A percentile compares a stretch with the other conserved stretches of the same genome.
These are phyloP conservation scores for Actinomortierella wolfii DNA, from an alignment of 371 early-diverging fungal genomes.

Conservation along the genomic window DNA sequence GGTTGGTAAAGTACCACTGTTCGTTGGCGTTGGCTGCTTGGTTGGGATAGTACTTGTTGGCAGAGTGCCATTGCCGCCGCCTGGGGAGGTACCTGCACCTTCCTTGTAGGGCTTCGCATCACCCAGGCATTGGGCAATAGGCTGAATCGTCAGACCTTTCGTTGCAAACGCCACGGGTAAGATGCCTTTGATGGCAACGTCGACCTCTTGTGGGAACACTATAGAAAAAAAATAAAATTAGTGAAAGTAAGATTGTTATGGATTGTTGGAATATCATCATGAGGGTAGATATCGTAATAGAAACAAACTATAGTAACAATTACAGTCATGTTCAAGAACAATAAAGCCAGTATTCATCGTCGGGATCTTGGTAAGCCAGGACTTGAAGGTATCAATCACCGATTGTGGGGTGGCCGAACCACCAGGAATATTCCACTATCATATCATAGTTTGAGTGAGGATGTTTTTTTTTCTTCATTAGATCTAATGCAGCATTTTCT, in stretches of 20 bases:
- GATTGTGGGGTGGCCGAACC: constrained; percentile 16
- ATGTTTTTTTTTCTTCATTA: background rate
- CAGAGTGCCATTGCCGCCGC: background rate
- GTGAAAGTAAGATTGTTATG: background rate
- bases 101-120: constrained; percentile 42
- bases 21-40: no score
- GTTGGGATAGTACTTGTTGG: no score
- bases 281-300: constrained; percentile 11
- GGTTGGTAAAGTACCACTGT: no score
- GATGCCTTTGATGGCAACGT: constrained; percentile 21
- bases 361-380: constrained; percentile 36
- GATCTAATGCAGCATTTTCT: background rate
- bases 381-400: constrained; percentile 37
- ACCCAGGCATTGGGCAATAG: constrained; percentile 34
- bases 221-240: background rate
- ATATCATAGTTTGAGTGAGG: background rate
- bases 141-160: constrained; percentile 21
- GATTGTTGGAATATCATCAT: constrained; percentile 5
- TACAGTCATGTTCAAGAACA: constrained; percentile 39
- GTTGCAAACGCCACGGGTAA: constrained; percentile 20
- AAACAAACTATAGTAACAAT: background rate
- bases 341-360: constrained; percentile 42
- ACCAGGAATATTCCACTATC: constrained; percentile 40
- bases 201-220: constrained; percentile 38
- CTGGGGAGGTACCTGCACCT: constrained; percentile 16